Conservation (phyloP, 2,329 filamentous ascomycete genomes). For the Dactylellina cionopaga region DNA sequence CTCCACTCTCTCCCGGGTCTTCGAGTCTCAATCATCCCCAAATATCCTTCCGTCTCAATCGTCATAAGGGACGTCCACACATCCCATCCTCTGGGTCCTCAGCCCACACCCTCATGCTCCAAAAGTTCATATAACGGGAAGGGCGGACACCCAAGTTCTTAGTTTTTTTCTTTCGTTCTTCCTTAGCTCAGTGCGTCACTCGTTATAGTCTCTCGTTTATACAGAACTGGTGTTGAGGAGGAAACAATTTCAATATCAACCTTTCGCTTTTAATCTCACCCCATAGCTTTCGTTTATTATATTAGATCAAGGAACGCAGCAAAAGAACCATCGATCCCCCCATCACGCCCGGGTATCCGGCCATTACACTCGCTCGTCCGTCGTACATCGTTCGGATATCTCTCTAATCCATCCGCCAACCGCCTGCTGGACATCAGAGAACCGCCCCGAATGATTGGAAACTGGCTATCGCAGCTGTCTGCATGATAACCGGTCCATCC, state of each 20-base stretch:
- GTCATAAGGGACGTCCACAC: constrained; percentile 37
- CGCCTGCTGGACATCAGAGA: constrained; percentile 31
- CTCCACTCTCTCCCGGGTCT: constrained; percentile 42
- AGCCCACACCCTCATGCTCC: constrained; percentile 35
- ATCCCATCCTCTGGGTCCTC: constrained; percentile 34
- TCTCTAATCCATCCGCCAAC: constrained; percentile 40
- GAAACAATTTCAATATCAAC: constrained; percentile 39
- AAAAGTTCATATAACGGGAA: constrained; percentile 51
- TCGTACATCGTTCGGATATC: constrained; percentile 46
- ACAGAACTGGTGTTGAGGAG: constrained; percentile 51
- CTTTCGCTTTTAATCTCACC: constrained; percentile 35
- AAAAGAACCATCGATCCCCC: constrained; percentile 21
- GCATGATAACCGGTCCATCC: constrained; percentile 43
- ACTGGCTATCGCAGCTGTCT: constrained; percentile 38
- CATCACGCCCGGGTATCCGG: constrained; percentile 42
- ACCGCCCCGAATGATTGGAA: constrained; percentile 42
- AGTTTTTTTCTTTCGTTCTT: constrained; percentile 41
- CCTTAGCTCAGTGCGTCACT: constrained; percentile 50
- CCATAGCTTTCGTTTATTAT: constrained; percentile 42
- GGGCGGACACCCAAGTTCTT: constrained; percentile 43
- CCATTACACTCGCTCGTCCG: constrained; percentile 50
- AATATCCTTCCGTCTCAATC: constrained; percentile 38
- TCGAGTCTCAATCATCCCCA: too few species aligned
- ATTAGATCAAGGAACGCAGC: too few species aligned
- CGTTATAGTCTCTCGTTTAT: constrained; percentile 52